These are phyloP conservation scores for Colletotrichum sp. DNA, from an alignment of 2,329 filamentous ascomycete genomes.

Conservation along the genomic window DNA sequence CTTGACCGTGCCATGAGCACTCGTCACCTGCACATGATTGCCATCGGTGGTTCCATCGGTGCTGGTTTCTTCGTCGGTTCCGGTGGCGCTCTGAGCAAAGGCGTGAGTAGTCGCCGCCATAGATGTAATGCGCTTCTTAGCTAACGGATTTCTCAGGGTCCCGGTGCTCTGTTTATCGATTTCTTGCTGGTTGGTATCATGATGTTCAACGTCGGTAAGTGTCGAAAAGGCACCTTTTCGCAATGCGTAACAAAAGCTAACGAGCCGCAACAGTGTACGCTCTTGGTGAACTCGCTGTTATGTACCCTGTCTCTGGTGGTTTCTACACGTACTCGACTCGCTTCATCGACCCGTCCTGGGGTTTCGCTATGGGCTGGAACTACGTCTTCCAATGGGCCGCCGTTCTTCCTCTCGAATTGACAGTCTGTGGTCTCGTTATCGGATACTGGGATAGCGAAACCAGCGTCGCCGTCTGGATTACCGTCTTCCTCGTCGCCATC, in stretches of 20 bases:
- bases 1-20: conserved; percentile 56
- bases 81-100: conserved; percentile 55
- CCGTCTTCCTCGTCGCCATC: conserved; percentile 55
- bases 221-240: accelerated
- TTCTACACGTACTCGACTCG: conserved; percentile 68
- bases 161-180: conserved; percentile 49
- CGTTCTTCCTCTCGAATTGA: conserved; percentile 55
- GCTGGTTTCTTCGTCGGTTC: conserved; percentile 69
- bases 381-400: conserved; percentile 56
- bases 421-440: conserved; percentile 55
- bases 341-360: conserved; percentile 67
- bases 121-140: neutral
- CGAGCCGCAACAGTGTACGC: conserved; percentile 50
- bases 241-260: neutral
- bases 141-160: conserved; percentile 28
- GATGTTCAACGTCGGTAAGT: conserved; percentile 59
- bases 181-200: conserved; percentile 64
- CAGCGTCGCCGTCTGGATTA: conserved; percentile 57
- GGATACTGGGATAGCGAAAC: conserved; percentile 54
- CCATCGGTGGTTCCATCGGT: conserved; percentile 66
- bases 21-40: conserved; percentile 67
- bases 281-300: conserved; percentile 65
- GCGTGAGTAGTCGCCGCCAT: conserved; percentile 26
- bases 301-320: conserved; percentile 67
- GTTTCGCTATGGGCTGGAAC: conserved; percentile 60